A percentile compares a stretch with the other conserved stretches of the same genome.
Conservation (phyloP, 2,329 filamentous ascomycete species). For the Aspergillus neotritici region DNA sequence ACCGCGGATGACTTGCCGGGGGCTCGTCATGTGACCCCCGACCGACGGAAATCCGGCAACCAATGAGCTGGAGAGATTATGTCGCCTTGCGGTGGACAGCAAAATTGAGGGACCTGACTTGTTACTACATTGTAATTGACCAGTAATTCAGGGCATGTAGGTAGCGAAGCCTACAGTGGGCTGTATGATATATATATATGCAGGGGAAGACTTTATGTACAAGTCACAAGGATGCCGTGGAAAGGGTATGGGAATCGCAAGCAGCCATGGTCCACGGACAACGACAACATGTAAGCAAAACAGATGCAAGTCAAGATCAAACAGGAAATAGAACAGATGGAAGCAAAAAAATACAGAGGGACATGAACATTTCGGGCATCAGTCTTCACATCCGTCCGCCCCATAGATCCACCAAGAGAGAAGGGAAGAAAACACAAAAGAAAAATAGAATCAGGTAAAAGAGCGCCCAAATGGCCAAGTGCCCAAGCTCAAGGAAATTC, state of each 20-base stretch:
- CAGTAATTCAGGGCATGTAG: background rate
- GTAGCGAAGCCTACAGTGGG: slow-evolving; percentile 6
- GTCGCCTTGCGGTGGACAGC: background rate
- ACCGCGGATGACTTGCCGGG: slow-evolving; percentile 9
- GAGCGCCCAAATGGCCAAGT: slow-evolving; percentile 21
- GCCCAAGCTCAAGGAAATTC: slow-evolving; percentile 12
- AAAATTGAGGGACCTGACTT: background rate
- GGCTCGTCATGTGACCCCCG: slow-evolving; percentile 20
- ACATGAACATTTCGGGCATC: slow-evolving; percentile 26
- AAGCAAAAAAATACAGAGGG: slow-evolving; percentile 25
- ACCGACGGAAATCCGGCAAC: slow-evolving; percentile 6
- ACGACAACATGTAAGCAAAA: slow-evolving; percentile 6
- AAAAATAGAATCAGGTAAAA: background rate
- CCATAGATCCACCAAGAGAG: slow-evolving; percentile 17
- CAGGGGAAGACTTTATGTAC: slow-evolving; percentile 30
- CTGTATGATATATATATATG: slow-evolving; percentile 19
- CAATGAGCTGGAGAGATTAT: background rate
- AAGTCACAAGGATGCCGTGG: slow-evolving; percentile 15
- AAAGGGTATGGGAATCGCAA: slow-evolving; percentile 17
- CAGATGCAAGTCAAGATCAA: slow-evolving; percentile 5
- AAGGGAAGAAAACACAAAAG: no score
- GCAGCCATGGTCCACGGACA: slow-evolving; percentile 11
- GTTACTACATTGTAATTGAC: background rate
- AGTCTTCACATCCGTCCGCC: slow-evolving; percentile 29
- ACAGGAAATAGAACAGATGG: slow-evolving; percentile 6